Conservation (phyloP, 1,284 basidiomycete genomes). For the Phellopilus nigrolimitatus region DNA sequence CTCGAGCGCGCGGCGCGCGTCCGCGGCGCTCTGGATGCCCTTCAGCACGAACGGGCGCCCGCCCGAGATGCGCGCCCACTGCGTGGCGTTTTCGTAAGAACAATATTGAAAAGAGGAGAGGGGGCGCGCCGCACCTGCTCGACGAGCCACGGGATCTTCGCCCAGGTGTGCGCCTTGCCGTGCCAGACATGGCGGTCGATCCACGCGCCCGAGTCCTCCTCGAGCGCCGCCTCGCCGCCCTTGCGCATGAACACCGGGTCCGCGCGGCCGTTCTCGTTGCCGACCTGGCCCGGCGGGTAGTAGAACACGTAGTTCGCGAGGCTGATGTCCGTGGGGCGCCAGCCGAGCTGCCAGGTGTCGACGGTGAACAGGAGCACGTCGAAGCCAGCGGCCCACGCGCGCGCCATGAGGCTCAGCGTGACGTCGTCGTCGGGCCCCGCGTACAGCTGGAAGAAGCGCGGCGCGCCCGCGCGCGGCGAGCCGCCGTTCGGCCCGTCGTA, state of each 20-base stretch:
- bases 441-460: slow-evolving; percentile 58
- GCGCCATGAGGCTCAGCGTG: slow-evolving; percentile 41
- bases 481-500: slow-evolving; percentile 35
- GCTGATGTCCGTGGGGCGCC: slow-evolving; percentile 53
- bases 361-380: slow-evolving; percentile 52
- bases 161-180: slow-evolving; percentile 54
- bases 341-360: slow-evolving; percentile 59
- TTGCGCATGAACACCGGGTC: slow-evolving; percentile 52
- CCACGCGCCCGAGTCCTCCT: slow-evolving; percentile 46
- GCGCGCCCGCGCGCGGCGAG: slow-evolving; percentile 32
- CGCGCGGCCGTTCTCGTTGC: slow-evolving; percentile 46
- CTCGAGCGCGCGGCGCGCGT: slow-evolving; percentile 46
- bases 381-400: slow-evolving; percentile 47
- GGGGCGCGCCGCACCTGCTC: slow-evolving; percentile 36
- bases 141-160: slow-evolving; percentile 47
- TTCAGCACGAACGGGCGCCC: slow-evolving; percentile 55
- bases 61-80: slow-evolving; percentile 51
- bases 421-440: slow-evolving; percentile 55
- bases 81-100: too few species aligned
- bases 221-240: slow-evolving; percentile 39
- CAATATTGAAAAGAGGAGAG: too few species aligned
- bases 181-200: slow-evolving; percentile 53
- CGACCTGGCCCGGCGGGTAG: slow-evolving; percentile 32
- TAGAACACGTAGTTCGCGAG: slow-evolving; percentile 48
- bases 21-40: slow-evolving; percentile 38